A percentile compares a stretch with the other conserved stretches of the same genome.
Evolutionary conservation across 1,284 basidiomycete genomes (phyloP).

Genomic region (Ustilago curta): DNA sequence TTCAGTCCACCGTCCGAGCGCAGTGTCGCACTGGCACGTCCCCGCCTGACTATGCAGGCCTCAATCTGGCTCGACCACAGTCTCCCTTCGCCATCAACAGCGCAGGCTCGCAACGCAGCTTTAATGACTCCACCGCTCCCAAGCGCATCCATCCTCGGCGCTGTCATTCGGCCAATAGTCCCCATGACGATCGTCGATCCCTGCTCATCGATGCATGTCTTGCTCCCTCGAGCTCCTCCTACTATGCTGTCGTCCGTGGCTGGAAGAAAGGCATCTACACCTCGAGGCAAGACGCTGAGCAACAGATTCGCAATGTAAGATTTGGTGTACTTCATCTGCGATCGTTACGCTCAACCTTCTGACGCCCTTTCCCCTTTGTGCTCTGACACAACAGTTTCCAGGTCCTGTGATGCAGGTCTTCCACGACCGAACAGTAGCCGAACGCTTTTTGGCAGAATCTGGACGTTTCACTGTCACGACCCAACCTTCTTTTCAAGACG

Average conservation of each 20-base stretch:
- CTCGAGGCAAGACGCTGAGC: constrained; percentile 36
- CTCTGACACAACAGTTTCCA: constrained; percentile 28
- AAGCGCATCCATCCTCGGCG: constrained; percentile 8
- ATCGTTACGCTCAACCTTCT: background rate
- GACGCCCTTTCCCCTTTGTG: background rate
- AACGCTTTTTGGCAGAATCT: constrained; percentile 27
- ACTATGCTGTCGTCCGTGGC: constrained; percentile 46
- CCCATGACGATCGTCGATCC: background rate
- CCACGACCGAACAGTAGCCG: constrained; percentile 35
- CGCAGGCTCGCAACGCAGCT: constrained; percentile 1
- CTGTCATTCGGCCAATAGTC: constrained; percentile 19
- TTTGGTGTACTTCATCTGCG: background rate
- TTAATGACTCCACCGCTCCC: constrained; percentile 2
- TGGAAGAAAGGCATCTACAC: constrained; percentile 56
- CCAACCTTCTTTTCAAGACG: constrained; percentile 15
- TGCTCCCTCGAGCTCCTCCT: constrained; percentile 13
- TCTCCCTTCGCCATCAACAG: constrained; percentile 29
- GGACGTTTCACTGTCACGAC: constrained; percentile 8
- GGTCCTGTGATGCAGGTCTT: constrained; percentile 42
- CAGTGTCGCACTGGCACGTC: constrained; percentile 10
- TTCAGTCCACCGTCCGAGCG: constrained; percentile 33
- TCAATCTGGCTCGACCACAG: constrained; percentile 9
- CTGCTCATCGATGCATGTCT: background rate
- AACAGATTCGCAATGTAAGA: constrained; percentile 47
- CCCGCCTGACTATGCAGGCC: constrained; percentile 7